Evolutionary conservation across 75 land plant species (phyloP).

Genomic region (Selaginella tamariscina): DNA sequence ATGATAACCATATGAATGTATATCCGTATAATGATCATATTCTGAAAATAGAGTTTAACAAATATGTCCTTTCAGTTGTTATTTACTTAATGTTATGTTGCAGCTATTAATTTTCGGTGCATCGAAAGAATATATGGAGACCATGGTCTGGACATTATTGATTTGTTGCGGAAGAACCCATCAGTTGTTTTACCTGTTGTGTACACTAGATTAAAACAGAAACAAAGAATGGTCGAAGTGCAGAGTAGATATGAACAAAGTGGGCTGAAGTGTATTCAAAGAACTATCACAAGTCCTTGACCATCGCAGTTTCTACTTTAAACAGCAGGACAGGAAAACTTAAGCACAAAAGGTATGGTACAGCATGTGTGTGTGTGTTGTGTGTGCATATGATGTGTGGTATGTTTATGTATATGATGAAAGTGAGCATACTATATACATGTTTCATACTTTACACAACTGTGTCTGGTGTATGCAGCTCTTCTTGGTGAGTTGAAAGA

Average conservation of each 20-base stretch:
- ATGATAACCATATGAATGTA: too few relatives aligned
- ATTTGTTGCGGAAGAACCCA: slow-evolving; percentile 61
- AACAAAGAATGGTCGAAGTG: slow-evolving; percentile 82
- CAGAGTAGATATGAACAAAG: slow-evolving; percentile 85
- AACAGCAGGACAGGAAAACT: slow-evolving; percentile 81
- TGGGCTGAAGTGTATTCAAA: slow-evolving; percentile 94
- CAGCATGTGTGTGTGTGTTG: too few relatives aligned
- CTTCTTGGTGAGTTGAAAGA: slow-evolving; percentile 79
- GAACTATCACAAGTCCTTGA: slow-evolving; percentile 96
- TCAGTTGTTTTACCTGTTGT: slow-evolving; percentile 65
- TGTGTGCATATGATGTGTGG: neutral
- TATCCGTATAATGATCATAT: neutral
- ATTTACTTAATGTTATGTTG: neutral
- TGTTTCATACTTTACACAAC: too few relatives aligned
- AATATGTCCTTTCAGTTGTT: neutral
- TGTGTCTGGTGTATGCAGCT: slow-evolving; percentile 24
- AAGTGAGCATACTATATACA: too few relatives aligned
- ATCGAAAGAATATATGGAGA: slow-evolving; percentile 93
- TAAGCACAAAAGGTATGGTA: slow-evolving; percentile 63
- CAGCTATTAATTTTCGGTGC: slow-evolving; percentile 70
- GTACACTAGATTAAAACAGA: slow-evolving; percentile 69
- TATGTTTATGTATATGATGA: neutral
- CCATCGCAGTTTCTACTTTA: slow-evolving; percentile 94
- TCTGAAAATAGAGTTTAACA: too few relatives aligned
- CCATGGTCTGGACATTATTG: slow-evolving; percentile 87